phyloP scores from a whole-genome alignment of 2,329 filamentous ascomycete species.

The Sclerotiophoma versabilis region DNA sequence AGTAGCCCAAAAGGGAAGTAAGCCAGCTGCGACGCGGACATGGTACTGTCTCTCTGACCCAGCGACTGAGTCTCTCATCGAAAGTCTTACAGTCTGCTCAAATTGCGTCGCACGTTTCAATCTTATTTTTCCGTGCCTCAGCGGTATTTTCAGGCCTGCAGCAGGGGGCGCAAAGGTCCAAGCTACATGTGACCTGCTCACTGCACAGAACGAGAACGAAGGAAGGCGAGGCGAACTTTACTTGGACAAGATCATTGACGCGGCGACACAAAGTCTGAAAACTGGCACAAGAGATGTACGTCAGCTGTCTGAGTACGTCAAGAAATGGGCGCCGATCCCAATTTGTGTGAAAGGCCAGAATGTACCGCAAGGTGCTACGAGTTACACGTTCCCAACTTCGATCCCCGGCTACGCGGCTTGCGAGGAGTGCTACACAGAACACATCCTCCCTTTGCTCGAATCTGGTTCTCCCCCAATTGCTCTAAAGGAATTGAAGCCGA shows the following conservation, averaged over 20 bases:
- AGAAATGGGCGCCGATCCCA: conserved; percentile 2
- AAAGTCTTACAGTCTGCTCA: conserved; percentile 32
- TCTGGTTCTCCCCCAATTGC: not conserved
- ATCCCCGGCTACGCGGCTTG: conserved; percentile 25
- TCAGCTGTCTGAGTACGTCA: not conserved
- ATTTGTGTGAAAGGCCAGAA: not conserved
- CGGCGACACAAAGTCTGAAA: not conserved
- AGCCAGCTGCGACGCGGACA: conserved; percentile 19
- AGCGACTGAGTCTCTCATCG: conserved; percentile 15
- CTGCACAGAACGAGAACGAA: conserved; percentile 2
- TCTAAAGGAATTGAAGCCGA: not conserved
- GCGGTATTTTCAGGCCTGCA: conserved; percentile 20
- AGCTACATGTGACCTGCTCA: conserved; percentile 31
- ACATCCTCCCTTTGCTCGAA: conserved; percentile 16
- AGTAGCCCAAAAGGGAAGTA: conserved; percentile 20
- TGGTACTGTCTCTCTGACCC: conserved; percentile 31
- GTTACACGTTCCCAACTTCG: not conserved
- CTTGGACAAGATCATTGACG: conserved; percentile 15
- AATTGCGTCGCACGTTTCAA: conserved; percentile 23
- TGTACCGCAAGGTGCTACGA: not conserved
- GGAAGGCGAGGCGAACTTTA: conserved; percentile 20
- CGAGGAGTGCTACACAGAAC: conserved; percentile 25
- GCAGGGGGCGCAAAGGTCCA: conserved; percentile 18
- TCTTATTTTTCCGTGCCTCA: conserved; percentile 22
- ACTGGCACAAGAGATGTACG: not conserved